Base-by-base conservation (phyloP, 176 grass and related monocot species). In the Oryza australiensis region DNA sequence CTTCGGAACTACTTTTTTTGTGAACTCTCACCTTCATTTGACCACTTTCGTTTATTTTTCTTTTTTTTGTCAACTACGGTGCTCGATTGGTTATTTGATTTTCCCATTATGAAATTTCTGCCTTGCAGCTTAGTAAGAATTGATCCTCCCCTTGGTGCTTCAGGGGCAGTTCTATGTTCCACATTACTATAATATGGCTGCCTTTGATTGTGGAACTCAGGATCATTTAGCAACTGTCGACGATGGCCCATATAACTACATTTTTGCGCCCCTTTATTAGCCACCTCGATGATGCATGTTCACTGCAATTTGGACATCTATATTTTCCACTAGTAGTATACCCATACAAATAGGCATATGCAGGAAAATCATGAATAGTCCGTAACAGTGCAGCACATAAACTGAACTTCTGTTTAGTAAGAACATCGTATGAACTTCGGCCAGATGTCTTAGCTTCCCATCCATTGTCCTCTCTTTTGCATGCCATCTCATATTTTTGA, bases 381-480 rank as follows among this genome's bases (percentile, higher is more conserved):
- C 40, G 46, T 9, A 46, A 46, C 1, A 46, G 45, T 8, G 40
- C 40, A 72, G 1, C 69, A 45, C 2, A 0, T 26, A 27, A 13
- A 12, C 32, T 16, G 13, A 15, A 27, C 1, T 16, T 14, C 26
- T 72, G 2, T 72, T 46, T 72, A 16, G 12, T 45, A 72, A 42
- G 2, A 43, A 23, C 69, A 72, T 72, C 69, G 27, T 72, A 45
- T 71, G 38, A 71, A 22, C 68, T 43, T 70, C 68, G 26, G 34
- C n/a, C 0, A 11, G 37, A 26, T 43, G 68, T 24, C 38, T 0
- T 26, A 26, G 38, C 40, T 71, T 71, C 40, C 23, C 38, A 16
- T 45, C 68, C 26, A 26, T 40, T 43, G 5, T 42, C 2, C 23
- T 12, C 12, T 26, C n/a, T 11, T 71, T 5, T 0, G 38, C 38